Evolutionary conservation across 495 filamentous ascomycete genomes (phyloP).

Genomic region (Penicillium antarcticum): DNA sequence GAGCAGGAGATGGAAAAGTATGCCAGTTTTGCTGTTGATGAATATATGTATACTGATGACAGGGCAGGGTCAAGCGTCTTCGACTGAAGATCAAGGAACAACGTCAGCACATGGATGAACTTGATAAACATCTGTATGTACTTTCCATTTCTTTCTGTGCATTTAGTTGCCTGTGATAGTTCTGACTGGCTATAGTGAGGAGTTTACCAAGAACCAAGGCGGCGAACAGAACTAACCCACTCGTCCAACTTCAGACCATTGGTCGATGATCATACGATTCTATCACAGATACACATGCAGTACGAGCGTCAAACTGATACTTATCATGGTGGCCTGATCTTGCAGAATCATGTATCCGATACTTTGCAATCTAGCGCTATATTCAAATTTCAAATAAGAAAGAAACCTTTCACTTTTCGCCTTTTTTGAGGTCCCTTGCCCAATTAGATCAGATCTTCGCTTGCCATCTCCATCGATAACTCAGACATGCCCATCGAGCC

Average conservation of each 20-base stretch:
- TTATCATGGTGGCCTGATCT: neutral
- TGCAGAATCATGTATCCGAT: neutral
- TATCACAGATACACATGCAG: too few species aligned
- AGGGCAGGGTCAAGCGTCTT: conserved; percentile 50
- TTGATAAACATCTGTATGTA: conserved; percentile 75
- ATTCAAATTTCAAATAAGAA: neutral
- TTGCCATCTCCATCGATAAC: conserved; percentile 45
- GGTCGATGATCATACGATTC: neutral
- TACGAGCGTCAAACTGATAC: neutral
- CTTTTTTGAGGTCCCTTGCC: neutral
- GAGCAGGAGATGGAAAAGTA: conserved; percentile 77
- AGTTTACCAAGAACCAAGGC: conserved; percentile 63
- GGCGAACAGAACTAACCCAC: conserved; percentile 65
- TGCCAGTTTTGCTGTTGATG: neutral
- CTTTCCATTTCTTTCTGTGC: neutral
- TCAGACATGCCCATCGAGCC: conserved; percentile 48
- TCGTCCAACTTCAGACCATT: too few species aligned
- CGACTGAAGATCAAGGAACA: conserved; percentile 71
- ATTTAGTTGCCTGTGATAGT: neutral
- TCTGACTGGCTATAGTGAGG: conserved; percentile 49
- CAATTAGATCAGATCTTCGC: conserved; percentile 22
- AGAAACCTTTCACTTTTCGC: neutral
- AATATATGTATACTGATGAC: neutral
- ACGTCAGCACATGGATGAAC: conserved; percentile 69
- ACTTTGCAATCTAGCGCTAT: neutral